These are phyloP conservation scores for Lipomyces yamadae DNA, from an alignment of 805 yeast species.

Conservation along the genomic window DNA sequence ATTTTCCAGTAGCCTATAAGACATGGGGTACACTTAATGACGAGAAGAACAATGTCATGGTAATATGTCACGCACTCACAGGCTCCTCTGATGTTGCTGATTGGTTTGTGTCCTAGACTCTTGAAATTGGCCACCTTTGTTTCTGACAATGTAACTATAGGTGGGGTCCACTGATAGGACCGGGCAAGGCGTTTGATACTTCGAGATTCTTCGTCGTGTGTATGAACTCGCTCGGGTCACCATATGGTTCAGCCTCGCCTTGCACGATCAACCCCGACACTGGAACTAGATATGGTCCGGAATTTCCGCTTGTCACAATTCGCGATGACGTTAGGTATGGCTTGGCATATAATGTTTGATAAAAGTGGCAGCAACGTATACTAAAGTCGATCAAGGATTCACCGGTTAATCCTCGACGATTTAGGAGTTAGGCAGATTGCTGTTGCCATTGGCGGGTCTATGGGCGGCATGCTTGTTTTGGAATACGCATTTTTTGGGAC, in stretches of 20 bases:
- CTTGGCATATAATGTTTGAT: background rate
- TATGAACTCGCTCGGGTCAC: conserved; percentile 91
- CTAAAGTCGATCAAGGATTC: conserved; percentile 53
- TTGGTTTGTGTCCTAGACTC: conserved; percentile 57
- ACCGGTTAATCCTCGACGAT: conserved; percentile 74
- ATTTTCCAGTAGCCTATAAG: conserved; percentile 93
- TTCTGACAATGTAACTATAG: conserved; percentile 1
- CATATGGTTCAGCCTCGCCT: conserved; percentile 95
- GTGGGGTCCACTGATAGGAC: conserved; percentile 95
- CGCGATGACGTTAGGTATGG: conserved; percentile 73
- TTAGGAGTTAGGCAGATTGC: conserved; percentile 82
- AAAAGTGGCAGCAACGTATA: background rate
- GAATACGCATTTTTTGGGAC: conserved; percentile 80
- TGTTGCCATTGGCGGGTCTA: conserved; percentile 91
- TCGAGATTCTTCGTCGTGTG: conserved; percentile 84
- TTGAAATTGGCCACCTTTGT: background rate
- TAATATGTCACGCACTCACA: conserved; percentile 94
- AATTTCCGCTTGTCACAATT: conserved; percentile 91
- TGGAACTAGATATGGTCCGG: conserved; percentile 84
- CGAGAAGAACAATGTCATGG: conserved; percentile 72
- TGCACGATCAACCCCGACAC: conserved; percentile 78
- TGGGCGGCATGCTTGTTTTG: conserved; percentile 97
- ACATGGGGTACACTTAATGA: conserved; percentile 90
- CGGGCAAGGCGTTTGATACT: conserved; percentile 88
- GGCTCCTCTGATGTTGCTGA: conserved; percentile 95